A percentile compares a stretch with the other conserved stretches of the same genome.
phyloP scores from a whole-genome alignment of 306 rosid species.

The Cucurbita maxima region DNA sequence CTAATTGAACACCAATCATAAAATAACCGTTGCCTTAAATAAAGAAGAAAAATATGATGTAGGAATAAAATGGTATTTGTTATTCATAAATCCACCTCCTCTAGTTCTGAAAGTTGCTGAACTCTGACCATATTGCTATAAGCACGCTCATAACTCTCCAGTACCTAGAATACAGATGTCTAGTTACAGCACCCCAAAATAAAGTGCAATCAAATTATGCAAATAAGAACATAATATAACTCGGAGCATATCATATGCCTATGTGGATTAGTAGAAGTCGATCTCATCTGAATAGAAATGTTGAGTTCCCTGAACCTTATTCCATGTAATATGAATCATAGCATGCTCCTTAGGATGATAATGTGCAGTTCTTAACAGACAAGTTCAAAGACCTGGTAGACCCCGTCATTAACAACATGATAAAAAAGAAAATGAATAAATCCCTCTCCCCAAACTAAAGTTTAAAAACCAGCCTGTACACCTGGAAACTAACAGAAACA shows the following conservation, averaged over 20 bases:
- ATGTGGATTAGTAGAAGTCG: background rate
- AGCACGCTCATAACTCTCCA: slow-evolving; percentile 98
- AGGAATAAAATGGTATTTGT: background rate
- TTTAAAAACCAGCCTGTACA: no score
- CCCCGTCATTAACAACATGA: background rate
- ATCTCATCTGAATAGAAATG: background rate
- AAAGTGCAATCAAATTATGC: no score
- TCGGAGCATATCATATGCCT: background rate
- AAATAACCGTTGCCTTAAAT: background rate
- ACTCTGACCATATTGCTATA: slow-evolving; percentile 95
- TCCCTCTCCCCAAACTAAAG: no score
- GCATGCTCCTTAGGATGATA: background rate
- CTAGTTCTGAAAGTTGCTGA: slow-evolving; percentile 89
- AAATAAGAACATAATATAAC: background rate
- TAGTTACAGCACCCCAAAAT: background rate
- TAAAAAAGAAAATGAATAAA: no score
- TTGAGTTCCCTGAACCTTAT: background rate
- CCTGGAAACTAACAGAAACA: no score
- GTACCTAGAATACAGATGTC: slow-evolving; percentile 37
- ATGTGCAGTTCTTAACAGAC: background rate
- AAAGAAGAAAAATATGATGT: background rate
- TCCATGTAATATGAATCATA: background rate
- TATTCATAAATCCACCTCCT: slow-evolving; percentile 54
- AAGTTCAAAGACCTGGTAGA: background rate
- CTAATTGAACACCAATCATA: slow-evolving; percentile 21